Conservation (phyloP, 805 yeast genomes). For the Metschnikowia arizonensis region DNA sequence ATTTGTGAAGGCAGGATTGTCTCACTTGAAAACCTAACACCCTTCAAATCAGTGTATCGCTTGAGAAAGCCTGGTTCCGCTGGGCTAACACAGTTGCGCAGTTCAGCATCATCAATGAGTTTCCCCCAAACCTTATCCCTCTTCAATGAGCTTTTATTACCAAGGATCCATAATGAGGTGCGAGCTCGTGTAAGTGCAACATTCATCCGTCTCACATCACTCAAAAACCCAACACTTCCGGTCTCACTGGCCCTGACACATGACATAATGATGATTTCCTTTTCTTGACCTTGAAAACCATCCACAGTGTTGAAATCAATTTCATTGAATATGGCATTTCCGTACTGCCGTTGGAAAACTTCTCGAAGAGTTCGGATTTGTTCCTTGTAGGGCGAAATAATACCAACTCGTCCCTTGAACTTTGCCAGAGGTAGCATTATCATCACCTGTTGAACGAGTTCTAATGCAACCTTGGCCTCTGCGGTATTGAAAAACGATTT, state of each 20-base stretch:
- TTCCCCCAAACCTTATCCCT: constrained; percentile 70
- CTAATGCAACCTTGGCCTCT: constrained; percentile 74
- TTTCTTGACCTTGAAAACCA: constrained; percentile 98
- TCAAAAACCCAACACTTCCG: constrained; percentile 76
- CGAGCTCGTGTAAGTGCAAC: constrained; percentile 95
- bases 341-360: constrained; percentile 56
- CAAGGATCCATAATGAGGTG: constrained; percentile 88
- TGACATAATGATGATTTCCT: constrained; percentile 87
- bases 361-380: constrained; percentile 63
- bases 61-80: constrained; percentile 38
- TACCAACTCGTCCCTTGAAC: constrained; percentile 74
- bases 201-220: constrained; percentile 92
- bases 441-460: constrained; percentile 54
- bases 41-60: constrained; percentile 2
- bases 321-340: constrained; percentile 55
- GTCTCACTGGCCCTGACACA: constrained; percentile 86
- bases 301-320: constrained; percentile 93
- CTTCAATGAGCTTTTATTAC: constrained; percentile 63
- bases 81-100: constrained; percentile 35
- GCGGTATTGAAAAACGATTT: constrained; percentile 65
- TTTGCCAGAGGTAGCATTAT: constrained; percentile 44
- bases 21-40: background rate
- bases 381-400: constrained; percentile 92
- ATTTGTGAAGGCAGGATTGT: background rate
- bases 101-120: constrained; percentile 61